A percentile compares a stretch with the other conserved stretches of the same genome.
Conservation (phyloP, 2,329 filamentous ascomycete genomes). For the Sarocladium kiliense region DNA sequence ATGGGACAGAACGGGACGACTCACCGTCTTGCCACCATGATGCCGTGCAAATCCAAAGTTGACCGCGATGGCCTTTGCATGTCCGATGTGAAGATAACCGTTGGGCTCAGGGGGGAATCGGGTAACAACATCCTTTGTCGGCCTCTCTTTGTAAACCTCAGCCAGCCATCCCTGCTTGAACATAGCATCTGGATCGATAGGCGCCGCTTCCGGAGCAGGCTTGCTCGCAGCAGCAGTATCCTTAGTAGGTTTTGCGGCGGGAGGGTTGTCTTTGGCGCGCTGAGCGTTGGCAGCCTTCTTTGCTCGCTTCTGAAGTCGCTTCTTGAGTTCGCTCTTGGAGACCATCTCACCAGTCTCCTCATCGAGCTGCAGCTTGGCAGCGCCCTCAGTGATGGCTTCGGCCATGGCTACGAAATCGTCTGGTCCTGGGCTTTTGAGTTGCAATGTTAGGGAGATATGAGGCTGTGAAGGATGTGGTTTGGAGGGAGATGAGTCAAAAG, state of each 20-base stretch:
- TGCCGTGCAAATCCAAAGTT: conserved; percentile 92
- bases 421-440: neutral
- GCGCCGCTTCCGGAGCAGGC: conserved; percentile 39
- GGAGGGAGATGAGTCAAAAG: conserved; percentile 1
- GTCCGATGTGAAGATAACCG: conserved; percentile 88
- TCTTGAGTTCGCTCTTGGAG: conserved; percentile 59
- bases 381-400: conserved; percentile 37
- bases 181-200: conserved; percentile 58
- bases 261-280: conserved; percentile 32
- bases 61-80: conserved; percentile 91
- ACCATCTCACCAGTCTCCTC: conserved; percentile 62
- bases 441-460: neutral
- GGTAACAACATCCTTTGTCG: conserved; percentile 57
- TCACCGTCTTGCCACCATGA: conserved; percentile 62
- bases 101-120: conserved; percentile 81
- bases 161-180: conserved; percentile 75
- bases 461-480: neutral
- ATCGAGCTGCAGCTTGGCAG: conserved; percentile 57
- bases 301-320: conserved; percentile 51
- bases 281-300: conserved; percentile 51
- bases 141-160: conserved; percentile 65
- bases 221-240: conserved; percentile 29
- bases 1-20: too few species aligned
- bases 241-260: conserved; percentile 18
- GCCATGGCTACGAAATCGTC: conserved; percentile 27